Evolutionary conservation across 2,329 filamentous ascomycete genomes (phyloP).

Genomic region (Leptosphaerulina australis): DNA sequence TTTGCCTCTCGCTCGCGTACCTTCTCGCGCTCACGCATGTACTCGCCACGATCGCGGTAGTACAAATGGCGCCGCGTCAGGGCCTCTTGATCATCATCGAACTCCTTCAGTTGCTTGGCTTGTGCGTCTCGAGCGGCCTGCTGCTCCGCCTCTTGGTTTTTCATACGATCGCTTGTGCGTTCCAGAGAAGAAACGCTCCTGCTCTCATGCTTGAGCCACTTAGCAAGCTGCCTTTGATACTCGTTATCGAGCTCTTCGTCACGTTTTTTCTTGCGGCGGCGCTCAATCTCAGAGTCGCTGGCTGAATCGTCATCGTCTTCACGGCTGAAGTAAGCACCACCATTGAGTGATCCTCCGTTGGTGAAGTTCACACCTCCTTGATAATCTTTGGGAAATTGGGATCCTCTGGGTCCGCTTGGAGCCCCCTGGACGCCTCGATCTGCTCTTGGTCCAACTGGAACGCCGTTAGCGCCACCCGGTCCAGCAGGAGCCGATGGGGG

Average conservation of each 20-base stretch:
- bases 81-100: conserved; percentile 87
- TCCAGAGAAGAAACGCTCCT: conserved; percentile 83
- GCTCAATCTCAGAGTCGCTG: conserved; percentile 83
- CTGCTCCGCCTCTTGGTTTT: conserved; percentile 70
- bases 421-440: conserved; percentile 72
- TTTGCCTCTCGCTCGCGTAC: conserved; percentile 76
- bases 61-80: conserved; percentile 76
- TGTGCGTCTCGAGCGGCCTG: conserved; percentile 70
- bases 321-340: conserved; percentile 59
- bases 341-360: conserved; percentile 74
- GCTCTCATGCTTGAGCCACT: conserved; percentile 89
- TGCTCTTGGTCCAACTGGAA: conserved; percentile 73
- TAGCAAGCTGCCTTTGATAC: conserved; percentile 83
- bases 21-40: conserved; percentile 78
- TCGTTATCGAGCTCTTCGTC: conserved; percentile 77
- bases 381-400: conserved; percentile 71
- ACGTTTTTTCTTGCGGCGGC: conserved; percentile 71
- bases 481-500: conserved; percentile 65
- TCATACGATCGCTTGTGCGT: conserved; percentile 80
- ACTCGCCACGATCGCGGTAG: conserved; percentile 83
- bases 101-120: conserved; percentile 75
- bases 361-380: conserved; percentile 83
- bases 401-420: conserved; percentile 72
- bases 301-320: conserved; percentile 89
- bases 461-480: conserved; percentile 70